These are phyloP conservation scores for Diutina scorzettiae DNA, from an alignment of 1,139 yeast species.

Conservation along the genomic window DNA sequence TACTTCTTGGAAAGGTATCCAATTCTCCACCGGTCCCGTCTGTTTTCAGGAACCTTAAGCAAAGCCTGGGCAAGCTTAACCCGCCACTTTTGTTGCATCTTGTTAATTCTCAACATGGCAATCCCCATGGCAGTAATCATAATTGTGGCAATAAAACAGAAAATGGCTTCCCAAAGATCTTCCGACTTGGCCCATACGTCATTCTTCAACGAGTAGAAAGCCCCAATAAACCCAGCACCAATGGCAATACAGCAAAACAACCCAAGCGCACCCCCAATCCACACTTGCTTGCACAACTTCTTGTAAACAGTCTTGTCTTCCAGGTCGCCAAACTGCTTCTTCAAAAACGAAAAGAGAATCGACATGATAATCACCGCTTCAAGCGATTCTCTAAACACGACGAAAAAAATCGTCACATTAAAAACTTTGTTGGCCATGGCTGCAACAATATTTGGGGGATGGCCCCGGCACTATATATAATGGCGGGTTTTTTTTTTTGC, in stretches of 20 bases:
- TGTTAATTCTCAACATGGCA: conserved; percentile 8
- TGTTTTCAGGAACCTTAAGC: not conserved
- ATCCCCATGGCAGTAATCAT: conserved; percentile 9
- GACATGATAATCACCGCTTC: conserved; percentile 44
- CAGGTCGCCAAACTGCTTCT: not conserved
- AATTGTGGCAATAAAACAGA: conserved; percentile 9
- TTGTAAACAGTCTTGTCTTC: not conserved
- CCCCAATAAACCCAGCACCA: conserved; percentile 80
- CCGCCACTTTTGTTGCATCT: conserved; percentile 8
- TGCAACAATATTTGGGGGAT: too few relatives aligned
- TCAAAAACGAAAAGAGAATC: conserved; percentile 4
- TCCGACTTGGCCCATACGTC: conserved; percentile 10
- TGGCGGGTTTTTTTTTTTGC: too few relatives aligned
- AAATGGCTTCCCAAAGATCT: conserved; percentile 10
- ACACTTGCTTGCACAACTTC: conserved; percentile 40
- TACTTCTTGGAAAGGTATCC: conserved; percentile 6
- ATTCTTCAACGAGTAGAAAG: conserved; percentile 14
- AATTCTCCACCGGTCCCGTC: not conserved
- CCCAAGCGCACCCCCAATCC: conserved; percentile 69
- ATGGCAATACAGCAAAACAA: conserved; percentile 59
- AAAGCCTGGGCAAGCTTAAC: conserved; percentile 7
- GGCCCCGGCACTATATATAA: too few relatives aligned
- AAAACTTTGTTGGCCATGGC: too few relatives aligned
- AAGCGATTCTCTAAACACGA: conserved; percentile 73
- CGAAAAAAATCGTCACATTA: conserved; percentile 72